A percentile compares a stretch with the other conserved stretches of the same genome.
phyloP scores from a whole-genome alignment of 805 yeast genomes.

The Teunomyces stri region DNA sequence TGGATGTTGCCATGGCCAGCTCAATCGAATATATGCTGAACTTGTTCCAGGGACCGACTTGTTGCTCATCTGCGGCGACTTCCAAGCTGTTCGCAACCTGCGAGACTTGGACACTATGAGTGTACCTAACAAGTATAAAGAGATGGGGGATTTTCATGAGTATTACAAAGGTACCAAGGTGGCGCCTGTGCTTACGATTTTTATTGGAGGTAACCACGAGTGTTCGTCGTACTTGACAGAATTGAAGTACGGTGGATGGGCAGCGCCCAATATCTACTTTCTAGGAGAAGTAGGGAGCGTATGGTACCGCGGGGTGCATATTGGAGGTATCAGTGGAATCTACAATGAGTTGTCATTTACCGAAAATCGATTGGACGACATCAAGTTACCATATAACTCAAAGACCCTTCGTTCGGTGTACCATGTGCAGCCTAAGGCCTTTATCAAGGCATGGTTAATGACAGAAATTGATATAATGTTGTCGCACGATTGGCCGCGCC shows the following conservation, averaged over 20 bases:
- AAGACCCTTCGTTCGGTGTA: constrained; percentile 57
- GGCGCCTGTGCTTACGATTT: constrained; percentile 77
- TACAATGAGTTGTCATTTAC: constrained; percentile 45
- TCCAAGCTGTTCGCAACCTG: constrained; percentile 70
- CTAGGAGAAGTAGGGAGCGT: constrained; percentile 76
- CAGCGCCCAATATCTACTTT: constrained; percentile 82
- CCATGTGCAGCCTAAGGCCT: constrained; percentile 70
- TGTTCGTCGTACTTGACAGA: constrained; percentile 75
- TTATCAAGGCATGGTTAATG: constrained; percentile 51
- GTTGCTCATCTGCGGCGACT: constrained; percentile 85
- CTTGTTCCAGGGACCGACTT: constrained; percentile 22
- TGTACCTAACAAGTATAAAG: constrained; percentile 75
- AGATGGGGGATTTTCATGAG: constrained; percentile 74
- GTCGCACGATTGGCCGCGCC: constrained; percentile 95
- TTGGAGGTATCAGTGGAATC: constrained; percentile 85
- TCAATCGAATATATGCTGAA: constrained; percentile 53
- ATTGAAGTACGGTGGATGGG: constrained; percentile 87
- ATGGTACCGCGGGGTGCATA: constrained; percentile 71
- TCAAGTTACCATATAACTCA: constrained; percentile 47
- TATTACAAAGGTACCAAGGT: constrained; percentile 58
- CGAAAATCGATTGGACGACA: constrained; percentile 44
- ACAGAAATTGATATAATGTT: constrained; percentile 53
- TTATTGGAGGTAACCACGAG: constrained; percentile 96
- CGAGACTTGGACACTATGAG: constrained; percentile 68
- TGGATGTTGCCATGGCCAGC: constrained; percentile 89